Base-by-base conservation (phyloP, 371 early-diverging fungal species). In the Apophysomyces sp. region DNA sequence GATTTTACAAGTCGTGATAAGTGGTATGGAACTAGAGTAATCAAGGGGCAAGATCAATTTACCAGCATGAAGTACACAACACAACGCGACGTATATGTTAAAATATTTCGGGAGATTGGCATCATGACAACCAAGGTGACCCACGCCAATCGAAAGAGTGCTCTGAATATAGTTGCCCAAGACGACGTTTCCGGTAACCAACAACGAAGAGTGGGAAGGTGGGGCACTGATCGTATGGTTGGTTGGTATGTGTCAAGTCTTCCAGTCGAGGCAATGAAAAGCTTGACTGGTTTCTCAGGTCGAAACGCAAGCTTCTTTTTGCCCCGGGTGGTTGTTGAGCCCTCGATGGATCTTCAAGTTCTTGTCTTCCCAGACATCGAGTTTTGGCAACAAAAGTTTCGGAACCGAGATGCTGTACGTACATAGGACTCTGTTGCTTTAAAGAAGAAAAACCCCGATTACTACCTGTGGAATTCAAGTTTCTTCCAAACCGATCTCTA, bases 101-200 rank as follows among this genome's bases (percentile, higher is more conserved):
- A 6, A 8, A 12, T 12, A 6, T 32, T 32, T 57, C 21, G 36
- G 39, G 13, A 32, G 6, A 0, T 29, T 57, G 53, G 57, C 0
- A 63, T 52, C 16, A 11, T 40, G 9, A 52, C 52, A 2, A 39
- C 58, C 3, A 63, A 63, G 27, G 44, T 61, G 8, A 55, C 55
- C 5, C 55, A 62, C 26, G 52, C 52, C 1, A 62, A 57, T 15
- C 24, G 57, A 7, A 62, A 62, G 26, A 56, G 57, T 16, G 52
- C 57, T 0, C 4, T 62, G 28, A 62, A 62, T 28, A 57, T 62
- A 52, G 29, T 62, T 52, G 52, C 52, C 7, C 57, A 62, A 16
- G 52, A 62, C 9, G 26, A 36, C 21, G 52, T 57, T 16, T 36
- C 57, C 11, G 18, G 36, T 4, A 57, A 57, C 16, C 57, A 62